Base-by-base conservation (phyloP, 139 green algal genomes). In the Chlamydomonas incerta region DNA sequence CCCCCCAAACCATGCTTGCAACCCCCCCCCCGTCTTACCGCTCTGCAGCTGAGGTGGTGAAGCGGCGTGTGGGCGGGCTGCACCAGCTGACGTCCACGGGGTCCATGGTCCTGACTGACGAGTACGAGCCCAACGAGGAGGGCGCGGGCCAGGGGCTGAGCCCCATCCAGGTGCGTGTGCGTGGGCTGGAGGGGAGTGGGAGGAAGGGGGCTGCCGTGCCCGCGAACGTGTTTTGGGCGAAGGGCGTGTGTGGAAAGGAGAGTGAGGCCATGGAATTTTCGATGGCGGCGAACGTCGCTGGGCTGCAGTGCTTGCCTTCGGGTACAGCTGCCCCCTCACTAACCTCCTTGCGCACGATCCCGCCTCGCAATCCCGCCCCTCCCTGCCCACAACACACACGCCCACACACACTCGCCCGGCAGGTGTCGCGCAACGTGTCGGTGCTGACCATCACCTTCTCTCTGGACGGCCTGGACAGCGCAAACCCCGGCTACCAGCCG, bases 371-470 rank as follows among this genome's bases (percentile, higher is more conserved):
- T n/a, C n/a, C n/a, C n/a, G n/a, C 26, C 24, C 24, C 17, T 80
- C 23, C 11, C 9, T 46, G 26, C 15, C 11, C 10, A 34, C 20
- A 60, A 21, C 24, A 62, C 58, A 18, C 24, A 60, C 26, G 8
- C 41, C 5, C 41, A 50, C 41, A 50, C 41, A 50, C 41, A 50
- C 41, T 13, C 41, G 8, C 41, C 23, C 73, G n/a, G 35, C 90
- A 97, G 88, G 95, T 94, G 21, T 96, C 92, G 0, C 94, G 96
- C 71, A 93, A 97, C 80, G 95, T 97, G 21, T 94, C 89, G 15
- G 95, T 98, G 31, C 95, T 98, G 72, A 92, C 86, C 68, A 97
- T 98, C 87, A 97, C 90, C 1, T 88, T 98, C 17, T 96, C 93
- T 33, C 94, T 85, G 60, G 87, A 93, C 33, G 60, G 75, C 0